These are phyloP conservation scores for Spraguea lophii DNA, from an alignment of 371 early-diverging fungal genomes.

Conservation along the genomic window DNA sequence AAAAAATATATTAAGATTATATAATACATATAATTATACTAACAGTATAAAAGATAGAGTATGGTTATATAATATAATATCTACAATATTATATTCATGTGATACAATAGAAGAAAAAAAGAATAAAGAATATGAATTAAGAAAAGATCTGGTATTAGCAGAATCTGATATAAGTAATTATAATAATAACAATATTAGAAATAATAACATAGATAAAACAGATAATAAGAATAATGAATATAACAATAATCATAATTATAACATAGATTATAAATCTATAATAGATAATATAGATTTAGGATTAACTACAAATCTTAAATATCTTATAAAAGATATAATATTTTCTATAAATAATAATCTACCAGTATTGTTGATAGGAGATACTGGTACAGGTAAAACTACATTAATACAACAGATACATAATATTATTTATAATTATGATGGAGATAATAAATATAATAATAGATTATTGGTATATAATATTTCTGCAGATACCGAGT, in stretches of 20 bases:
- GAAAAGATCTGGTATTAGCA: background rate
- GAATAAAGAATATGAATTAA: background rate
- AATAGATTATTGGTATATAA: conserved; percentile 62
- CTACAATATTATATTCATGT: no score
- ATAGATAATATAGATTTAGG: background rate
- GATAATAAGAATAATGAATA: background rate
- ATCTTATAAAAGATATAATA: conserved; percentile 6
- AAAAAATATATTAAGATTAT: no score
- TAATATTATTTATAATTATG: no score
- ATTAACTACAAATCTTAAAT: conserved; percentile 11
- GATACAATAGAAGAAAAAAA: background rate
- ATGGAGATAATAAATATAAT: conserved; percentile 52
- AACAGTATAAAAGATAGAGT: no score
- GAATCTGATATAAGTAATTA: background rate
- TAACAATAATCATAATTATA: background rate
- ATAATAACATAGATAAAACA: background rate
- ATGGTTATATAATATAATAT: no score
- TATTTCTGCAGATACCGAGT: conserved; percentile 85
- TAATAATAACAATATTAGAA: background rate
- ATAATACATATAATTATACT: no score
- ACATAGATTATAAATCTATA: background rate
- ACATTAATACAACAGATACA: conserved; percentile 84
- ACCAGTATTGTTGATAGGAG: conserved; percentile 78
- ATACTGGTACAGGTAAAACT: conserved; percentile 98
- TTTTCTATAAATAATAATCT: conserved; percentile 45